Percentiles rank a stretch among this genome's conserved stretches.
Evolutionary conservation across 345 rosid species (phyloP).

Genomic region (Hibiscus trionum): DNA sequence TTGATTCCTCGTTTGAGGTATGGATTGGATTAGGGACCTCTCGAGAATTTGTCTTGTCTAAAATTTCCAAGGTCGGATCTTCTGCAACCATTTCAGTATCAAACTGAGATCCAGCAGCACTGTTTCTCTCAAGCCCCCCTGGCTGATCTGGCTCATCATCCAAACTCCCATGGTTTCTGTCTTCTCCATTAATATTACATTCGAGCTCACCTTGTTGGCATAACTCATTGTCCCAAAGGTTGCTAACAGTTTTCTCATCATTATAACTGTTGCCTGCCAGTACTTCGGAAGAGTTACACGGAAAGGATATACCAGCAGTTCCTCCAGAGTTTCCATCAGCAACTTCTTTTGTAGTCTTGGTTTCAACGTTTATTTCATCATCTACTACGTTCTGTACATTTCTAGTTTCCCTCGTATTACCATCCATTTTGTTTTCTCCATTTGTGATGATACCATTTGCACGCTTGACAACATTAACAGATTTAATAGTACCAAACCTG

Average conservation of each 20-base stretch:
- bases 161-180: neutral
- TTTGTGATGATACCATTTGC: slow-evolving; percentile 13
- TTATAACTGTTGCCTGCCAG: slow-evolving; percentile 9
- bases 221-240: slow-evolving; percentile 21
- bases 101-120: neutral
- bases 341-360: slow-evolving; percentile 14
- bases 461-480: slow-evolving; percentile 53
- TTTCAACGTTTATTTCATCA: slow-evolving; percentile 22
- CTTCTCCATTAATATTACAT: neutral
- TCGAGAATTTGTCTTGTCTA: slow-evolving; percentile 5
- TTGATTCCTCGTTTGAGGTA: slow-evolving; percentile 21
- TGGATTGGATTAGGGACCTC: slow-evolving; percentile 14
- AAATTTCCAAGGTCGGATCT: slow-evolving; percentile 1
- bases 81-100: slow-evolving; percentile 11
- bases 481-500: slow-evolving; percentile 88
- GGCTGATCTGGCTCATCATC: slow-evolving; percentile 1
- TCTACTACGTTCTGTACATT: slow-evolving; percentile 2
- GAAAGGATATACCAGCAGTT: slow-evolving; percentile 11
- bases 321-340: neutral
- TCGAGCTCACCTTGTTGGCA: slow-evolving; percentile 16
- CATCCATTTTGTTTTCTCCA: slow-evolving; percentile 18
- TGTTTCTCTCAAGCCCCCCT: neutral
- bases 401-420: slow-evolving; percentile 17
- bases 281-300: neutral
- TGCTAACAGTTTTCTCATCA: slow-evolving; percentile 22